Evolutionary conservation across 257 asterid species (phyloP).

Genomic region (Jacaranda copaia): DNA sequence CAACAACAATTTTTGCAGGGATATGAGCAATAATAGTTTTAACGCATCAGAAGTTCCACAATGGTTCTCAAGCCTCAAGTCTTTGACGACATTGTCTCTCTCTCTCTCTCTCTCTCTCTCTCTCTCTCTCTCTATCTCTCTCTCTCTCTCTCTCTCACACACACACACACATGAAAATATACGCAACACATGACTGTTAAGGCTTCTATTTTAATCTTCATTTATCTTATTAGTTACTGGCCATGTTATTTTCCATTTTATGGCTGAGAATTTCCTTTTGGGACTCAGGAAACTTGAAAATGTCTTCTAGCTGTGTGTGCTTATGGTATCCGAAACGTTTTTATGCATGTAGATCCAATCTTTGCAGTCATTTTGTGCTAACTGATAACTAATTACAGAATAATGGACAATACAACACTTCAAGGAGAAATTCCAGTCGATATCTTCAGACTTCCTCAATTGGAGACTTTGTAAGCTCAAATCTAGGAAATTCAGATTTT

Average conservation of each 20-base stretch:
- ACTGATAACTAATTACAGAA: slow-evolving; percentile 49
- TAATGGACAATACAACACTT: slow-evolving; percentile 69
- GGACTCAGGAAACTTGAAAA: background rate
- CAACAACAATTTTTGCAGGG: slow-evolving; percentile 66
- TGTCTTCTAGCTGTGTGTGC: background rate
- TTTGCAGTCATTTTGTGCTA: background rate
- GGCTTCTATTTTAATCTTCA: slow-evolving; percentile 25
- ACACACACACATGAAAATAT: background rate
- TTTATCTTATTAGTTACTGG: background rate
- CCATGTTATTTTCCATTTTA: background rate
- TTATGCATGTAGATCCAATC: background rate
- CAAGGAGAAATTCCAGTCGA: slow-evolving; percentile 64
- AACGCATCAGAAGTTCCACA: slow-evolving; percentile 60
- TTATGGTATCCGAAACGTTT: background rate
- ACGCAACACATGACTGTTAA: background rate
- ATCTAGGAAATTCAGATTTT: background rate
- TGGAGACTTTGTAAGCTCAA: slow-evolving; percentile 75
- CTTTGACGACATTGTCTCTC: slow-evolving; percentile 79
- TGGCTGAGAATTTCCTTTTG: background rate
- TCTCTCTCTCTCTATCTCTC: slow-evolving; percentile 25
- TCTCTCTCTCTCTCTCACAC: slow-evolving; percentile 6
- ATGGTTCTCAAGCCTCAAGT: slow-evolving; percentile 64
- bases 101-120: slow-evolving; percentile 39
- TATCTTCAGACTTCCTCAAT: slow-evolving; percentile 64
- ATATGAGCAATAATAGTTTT: slow-evolving; percentile 86